Percentiles rank a stretch among this genome's conserved stretches.
Conservation (phyloP, 768 basidiomycete species). For the Flagelloscypha sp. region DNA sequence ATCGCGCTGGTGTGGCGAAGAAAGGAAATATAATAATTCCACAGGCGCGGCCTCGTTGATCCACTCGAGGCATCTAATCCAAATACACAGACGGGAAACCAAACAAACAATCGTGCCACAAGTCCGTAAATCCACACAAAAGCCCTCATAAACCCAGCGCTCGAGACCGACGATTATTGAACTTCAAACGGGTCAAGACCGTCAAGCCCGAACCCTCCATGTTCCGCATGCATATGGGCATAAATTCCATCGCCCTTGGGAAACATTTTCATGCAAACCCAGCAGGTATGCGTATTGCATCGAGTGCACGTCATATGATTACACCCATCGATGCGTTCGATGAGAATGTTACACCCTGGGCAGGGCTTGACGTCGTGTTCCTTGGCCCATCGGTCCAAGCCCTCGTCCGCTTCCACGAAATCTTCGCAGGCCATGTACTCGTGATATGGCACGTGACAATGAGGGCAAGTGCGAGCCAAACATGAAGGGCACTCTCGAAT, state of each 20-base stretch:
- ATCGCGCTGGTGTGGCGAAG: no score
- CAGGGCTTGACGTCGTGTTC: constrained; percentile 65
- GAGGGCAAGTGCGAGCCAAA: constrained; percentile 57
- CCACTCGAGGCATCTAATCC: no score
- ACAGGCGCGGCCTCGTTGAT: no score
- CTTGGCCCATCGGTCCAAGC: constrained; percentile 59
- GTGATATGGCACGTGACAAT: constrained; percentile 53
- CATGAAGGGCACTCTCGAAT: constrained; percentile 67
- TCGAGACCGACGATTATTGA: no score
- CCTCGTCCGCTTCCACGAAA: constrained; percentile 41
- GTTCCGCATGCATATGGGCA: constrained; percentile 60
- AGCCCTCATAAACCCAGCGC: no score
- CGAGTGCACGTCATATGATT: constrained; percentile 76
- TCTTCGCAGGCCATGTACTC: constrained; percentile 62
- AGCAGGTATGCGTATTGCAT: constrained; percentile 74
- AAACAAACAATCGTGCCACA: no score
- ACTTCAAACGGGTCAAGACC: no score
- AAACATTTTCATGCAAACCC: constrained; percentile 72
- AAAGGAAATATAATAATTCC: no score
- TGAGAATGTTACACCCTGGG: constrained; percentile 60
- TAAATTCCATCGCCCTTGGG: constrained; percentile 64
- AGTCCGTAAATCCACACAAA: no score
- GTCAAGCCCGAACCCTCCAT: constrained; percentile 58
- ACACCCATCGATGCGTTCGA: constrained; percentile 70
- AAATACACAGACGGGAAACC: no score